Evolutionary conservation across 202 grass and related monocot species (phyloP), one percentile per base, ranked within the genome.

Genomic region (Tripidium arundinaceum): DNA sequence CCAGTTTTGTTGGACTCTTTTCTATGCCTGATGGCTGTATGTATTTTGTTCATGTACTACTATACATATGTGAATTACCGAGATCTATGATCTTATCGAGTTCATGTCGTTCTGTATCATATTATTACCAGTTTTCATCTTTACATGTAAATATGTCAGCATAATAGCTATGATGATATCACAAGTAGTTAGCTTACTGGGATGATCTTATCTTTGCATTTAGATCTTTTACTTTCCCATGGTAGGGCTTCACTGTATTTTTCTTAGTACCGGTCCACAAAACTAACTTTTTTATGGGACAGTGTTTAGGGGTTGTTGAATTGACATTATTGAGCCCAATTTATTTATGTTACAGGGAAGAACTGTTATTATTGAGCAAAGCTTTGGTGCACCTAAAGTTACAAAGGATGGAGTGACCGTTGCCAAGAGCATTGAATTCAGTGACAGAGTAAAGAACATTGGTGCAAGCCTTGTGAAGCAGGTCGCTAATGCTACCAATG

Each of bases 401-500:
- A 98, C 95, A 71, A 98, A 94, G 70, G 95, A 94, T 36, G 92
- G 95, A 45, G 95, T 94, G 15, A 94, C 90, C 18, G 95, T 98
- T 82, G 95, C 92, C 24, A 98, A 94, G 86, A 98, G 90, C 86
- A 93, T 98, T 84, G 95, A 98, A 45, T 98, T 94, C 54, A 93
- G 89, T 75, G 90, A 98, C 68, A 91, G 83, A 81, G 77, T 89
- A 28, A 94, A 94, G 81, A 98, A 94, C 60, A 76, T 91, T 52
- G 95, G 92, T 87, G 95, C 95, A 76, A 98, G 92, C 79, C 92
- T 98, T 80, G 92, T 94, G 27, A 98, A 98, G 76, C 92, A 98
- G 84, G 95, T 94, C 47, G 95, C 95, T 68, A 98, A 98, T 74
- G 90, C 95, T 78, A 98, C 95, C 46, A 98, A 98, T 63, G 88